These are phyloP conservation scores for Colletotrichum sp. DNA, from an alignment of 2,329 filamentous ascomycete genomes.

Conservation along the genomic window DNA sequence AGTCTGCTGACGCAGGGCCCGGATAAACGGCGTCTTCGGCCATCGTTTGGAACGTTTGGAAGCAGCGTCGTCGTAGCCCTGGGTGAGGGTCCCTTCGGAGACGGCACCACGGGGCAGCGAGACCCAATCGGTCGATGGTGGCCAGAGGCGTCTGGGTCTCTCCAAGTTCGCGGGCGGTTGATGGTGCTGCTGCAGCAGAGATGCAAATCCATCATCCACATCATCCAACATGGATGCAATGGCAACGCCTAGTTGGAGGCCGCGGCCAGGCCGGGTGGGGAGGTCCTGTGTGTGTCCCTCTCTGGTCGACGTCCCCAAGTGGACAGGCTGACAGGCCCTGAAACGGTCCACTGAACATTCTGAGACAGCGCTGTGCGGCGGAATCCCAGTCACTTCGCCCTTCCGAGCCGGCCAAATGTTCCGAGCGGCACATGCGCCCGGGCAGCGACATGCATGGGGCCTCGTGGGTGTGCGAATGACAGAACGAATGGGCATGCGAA, in stretches of 20 bases:
- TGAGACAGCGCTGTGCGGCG: conserved; percentile 7
- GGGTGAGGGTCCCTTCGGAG: background rate
- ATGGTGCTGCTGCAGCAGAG: background rate
- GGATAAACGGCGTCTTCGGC: background rate
- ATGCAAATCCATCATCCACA: background rate
- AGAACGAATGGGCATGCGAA: background rate
- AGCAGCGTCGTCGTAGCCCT: background rate
- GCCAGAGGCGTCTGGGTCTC: background rate
- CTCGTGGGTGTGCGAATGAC: background rate
- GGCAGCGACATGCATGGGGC: background rate
- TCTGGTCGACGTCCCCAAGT: background rate
- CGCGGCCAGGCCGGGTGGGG: background rate
- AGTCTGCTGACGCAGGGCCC: background rate
- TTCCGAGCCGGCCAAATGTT: background rate
- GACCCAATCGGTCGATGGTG: conserved; percentile 8
- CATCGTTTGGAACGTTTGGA: background rate
- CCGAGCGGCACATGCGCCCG: background rate
- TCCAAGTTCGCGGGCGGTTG: background rate
- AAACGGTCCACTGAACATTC: conserved; percentile 7
- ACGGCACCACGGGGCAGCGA: background rate
- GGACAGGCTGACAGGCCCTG: conserved; percentile 9
- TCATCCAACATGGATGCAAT: background rate
- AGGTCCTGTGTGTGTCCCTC: background rate
- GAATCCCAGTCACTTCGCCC: background rate
- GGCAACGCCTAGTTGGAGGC: background rate